These are phyloP conservation scores for Bacidia gigantensis DNA, from an alignment of 495 filamentous ascomycete genomes.

Conservation along the genomic window DNA sequence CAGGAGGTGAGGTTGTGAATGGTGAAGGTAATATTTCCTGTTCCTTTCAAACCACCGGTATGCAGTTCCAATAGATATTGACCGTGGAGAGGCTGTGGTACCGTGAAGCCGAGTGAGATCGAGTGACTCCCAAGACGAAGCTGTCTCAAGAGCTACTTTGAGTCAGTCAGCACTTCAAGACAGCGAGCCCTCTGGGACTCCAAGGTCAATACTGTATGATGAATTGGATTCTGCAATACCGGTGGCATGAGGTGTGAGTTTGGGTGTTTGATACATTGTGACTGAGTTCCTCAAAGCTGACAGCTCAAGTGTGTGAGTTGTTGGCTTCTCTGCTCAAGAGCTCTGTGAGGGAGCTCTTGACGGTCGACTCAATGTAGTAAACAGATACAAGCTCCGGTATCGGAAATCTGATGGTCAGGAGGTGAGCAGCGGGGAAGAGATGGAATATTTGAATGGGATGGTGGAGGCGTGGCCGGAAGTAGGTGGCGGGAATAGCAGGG, in stretches of 20 bases:
- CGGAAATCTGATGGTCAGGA: neutral
- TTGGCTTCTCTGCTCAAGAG: neutral
- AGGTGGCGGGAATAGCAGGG: constrained; percentile 19
- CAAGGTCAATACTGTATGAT: constrained; percentile 11
- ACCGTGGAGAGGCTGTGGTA: constrained; percentile 15
- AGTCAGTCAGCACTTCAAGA: constrained; percentile 9
- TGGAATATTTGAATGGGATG: constrained; percentile 1
- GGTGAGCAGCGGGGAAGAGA: neutral
- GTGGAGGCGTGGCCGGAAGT: constrained; percentile 9
- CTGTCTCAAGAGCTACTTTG: constrained; percentile 8
- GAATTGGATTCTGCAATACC: constrained; percentile 18
- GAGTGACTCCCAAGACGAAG: constrained; percentile 7
- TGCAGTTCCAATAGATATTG: constrained; percentile 19
- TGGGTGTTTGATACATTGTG: constrained; percentile 13
- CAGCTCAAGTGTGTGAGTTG: constrained; percentile 1
- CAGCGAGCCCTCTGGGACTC: constrained; percentile 4
- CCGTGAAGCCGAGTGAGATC: constrained; percentile 8
- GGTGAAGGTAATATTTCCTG: neutral
- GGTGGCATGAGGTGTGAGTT: constrained; percentile 9
- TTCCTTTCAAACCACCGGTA: constrained; percentile 10
- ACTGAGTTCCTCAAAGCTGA: constrained; percentile 6
- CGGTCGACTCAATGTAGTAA: neutral
- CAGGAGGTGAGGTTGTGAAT: constrained; percentile 4
- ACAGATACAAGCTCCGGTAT: neutral
- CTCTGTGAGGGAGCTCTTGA: neutral